A percentile compares a stretch with the other conserved stretches of the same genome.
Evolutionary conservation across 2,329 filamentous ascomycete genomes (phyloP).

Genomic region (Pseudogymnoascus sp.): DNA sequence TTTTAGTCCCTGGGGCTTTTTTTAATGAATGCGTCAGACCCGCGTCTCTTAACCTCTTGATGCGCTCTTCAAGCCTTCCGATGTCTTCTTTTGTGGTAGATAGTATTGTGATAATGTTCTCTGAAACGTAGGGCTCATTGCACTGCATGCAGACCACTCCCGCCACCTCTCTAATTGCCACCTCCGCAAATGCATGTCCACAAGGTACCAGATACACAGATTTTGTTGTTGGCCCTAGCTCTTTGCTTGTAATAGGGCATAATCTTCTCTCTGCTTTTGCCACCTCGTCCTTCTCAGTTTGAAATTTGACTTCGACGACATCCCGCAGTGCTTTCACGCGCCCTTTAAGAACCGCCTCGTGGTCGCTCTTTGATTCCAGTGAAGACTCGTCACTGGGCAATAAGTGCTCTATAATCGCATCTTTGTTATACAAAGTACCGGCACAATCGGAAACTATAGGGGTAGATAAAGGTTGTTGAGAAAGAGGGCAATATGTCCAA

Average conservation of each 20-base stretch:
- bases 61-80: conserved; percentile 53
- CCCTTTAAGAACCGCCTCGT: conserved; percentile 50
- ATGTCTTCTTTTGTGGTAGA: conserved; percentile 64
- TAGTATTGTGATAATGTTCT: conserved; percentile 77
- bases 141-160: conserved; percentile 62
- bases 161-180: conserved; percentile 72
- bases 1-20: conserved; percentile 62
- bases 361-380: conserved; percentile 41
- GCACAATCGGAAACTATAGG: conserved; percentile 72
- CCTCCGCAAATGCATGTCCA: conserved; percentile 86
- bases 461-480: conserved; percentile 58
- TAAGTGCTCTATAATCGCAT: conserved; percentile 67
- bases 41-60: conserved; percentile 58
- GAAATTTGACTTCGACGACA: conserved; percentile 75
- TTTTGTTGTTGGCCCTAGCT: conserved; percentile 68
- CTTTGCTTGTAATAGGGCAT: conserved; percentile 82
- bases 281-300: conserved; percentile 35
- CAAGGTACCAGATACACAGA: conserved; percentile 89
- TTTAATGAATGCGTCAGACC: conserved; percentile 82
- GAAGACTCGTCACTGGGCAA: conserved; percentile 44
- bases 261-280: conserved; percentile 53
- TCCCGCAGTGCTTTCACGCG: conserved; percentile 74
- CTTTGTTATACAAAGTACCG: conserved; percentile 90
- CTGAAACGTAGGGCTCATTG: conserved; percentile 59
- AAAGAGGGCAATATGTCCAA: conserved; percentile 85